A percentile compares a stretch with the other conserved stretches of the same genome.
Evolutionary conservation across 805 yeast genomes (phyloP).

Genomic region (Saturnispora ahearnii): DNA sequence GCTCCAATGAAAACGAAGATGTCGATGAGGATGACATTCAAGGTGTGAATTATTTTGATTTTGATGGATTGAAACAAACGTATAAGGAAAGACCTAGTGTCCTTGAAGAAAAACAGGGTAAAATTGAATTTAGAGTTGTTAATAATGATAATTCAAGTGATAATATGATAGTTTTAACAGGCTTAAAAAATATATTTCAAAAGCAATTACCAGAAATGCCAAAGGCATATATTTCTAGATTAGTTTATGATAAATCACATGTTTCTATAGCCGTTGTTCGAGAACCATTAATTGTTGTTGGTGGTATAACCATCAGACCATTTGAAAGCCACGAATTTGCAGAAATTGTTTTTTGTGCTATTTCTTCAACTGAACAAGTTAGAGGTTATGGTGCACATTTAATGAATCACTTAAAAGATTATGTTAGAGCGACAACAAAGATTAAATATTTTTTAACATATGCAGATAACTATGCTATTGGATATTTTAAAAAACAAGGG

Average conservation of each 20-base stretch:
- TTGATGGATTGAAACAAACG: conserved; percentile 72
- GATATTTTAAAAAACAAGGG: conserved; percentile 97
- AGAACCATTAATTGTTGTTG: conserved; percentile 90
- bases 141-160: conserved; percentile 88
- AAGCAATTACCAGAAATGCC: conserved; percentile 99
- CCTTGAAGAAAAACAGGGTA: conserved; percentile 85
- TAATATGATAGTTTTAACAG: conserved; percentile 85
- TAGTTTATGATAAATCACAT: conserved; percentile 91
- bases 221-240: conserved; percentile 85
- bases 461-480: conserved; percentile 98
- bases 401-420: conserved; percentile 96
- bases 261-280: conserved; percentile 93
- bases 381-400: conserved; percentile 98
- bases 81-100: conserved; percentile 93
- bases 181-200: conserved; percentile 91
- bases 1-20: conserved; percentile 21
- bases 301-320: conserved; percentile 95
- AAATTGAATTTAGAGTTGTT: conserved; percentile 91
- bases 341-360: conserved; percentile 97
- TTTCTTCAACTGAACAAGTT: conserved; percentile 94
- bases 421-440: conserved; percentile 79
- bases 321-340: conserved; percentile 88
- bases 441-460: conserved; percentile 84
- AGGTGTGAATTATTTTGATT: conserved; percentile 40
- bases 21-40: conserved; percentile 34